Evolutionary conservation across 371 early-diverging fungal species (phyloP).

Genomic region (Mucor plumbeus): DNA sequence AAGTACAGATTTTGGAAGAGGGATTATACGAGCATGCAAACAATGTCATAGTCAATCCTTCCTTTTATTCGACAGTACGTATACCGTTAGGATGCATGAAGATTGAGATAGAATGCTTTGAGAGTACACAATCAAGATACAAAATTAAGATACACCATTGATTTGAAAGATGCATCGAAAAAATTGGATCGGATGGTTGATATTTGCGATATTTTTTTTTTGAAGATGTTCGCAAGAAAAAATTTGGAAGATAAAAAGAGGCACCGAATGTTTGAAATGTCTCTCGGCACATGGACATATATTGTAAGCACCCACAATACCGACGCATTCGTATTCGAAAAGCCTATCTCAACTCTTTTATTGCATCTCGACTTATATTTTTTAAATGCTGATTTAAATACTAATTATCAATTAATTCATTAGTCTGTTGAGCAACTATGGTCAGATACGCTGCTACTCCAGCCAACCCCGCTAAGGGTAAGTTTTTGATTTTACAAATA

Average conservation of each 20-base stretch:
- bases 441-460: slow-evolving; percentile 67
- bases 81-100: slow-evolving; percentile 27
- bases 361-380: not conserved
- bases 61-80: slow-evolving; percentile 32
- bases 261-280: not conserved
- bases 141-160: not conserved
- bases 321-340: not conserved
- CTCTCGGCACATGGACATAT: not conserved
- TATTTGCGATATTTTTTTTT: not conserved
- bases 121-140: not conserved
- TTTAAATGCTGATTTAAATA: not conserved
- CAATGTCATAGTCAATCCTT: slow-evolving; percentile 25
- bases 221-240: not conserved
- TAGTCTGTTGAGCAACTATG: slow-evolving; percentile 44
- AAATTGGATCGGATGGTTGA: not conserved
- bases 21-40: slow-evolving; percentile 6
- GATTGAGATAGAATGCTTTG: not conserved
- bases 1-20: not conserved
- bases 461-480: slow-evolving; percentile 61
- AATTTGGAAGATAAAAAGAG: not conserved
- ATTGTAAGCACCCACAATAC: not conserved
- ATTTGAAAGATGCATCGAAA: slow-evolving; percentile 1
- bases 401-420: not conserved
- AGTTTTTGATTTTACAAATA: slow-evolving; percentile 16
- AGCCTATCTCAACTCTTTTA: not conserved